Conservation (phyloP, 106 monocot genomes). For the Phalaenopsis equestris region DNA sequence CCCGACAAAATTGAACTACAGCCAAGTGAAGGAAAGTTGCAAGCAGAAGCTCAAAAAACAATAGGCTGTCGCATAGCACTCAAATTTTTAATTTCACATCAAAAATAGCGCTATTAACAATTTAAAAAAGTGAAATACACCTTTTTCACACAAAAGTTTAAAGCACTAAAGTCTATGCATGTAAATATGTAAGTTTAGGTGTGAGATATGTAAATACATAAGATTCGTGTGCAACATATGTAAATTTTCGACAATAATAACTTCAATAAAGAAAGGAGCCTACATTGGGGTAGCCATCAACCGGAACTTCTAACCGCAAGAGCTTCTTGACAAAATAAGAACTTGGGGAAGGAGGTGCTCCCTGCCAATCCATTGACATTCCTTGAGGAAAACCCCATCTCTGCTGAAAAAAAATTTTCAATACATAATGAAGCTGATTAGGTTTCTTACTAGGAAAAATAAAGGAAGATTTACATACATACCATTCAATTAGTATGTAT, state of each 20-base stretch:
- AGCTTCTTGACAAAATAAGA: slow-evolving; percentile 82
- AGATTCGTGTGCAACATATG: no score
- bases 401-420: slow-evolving; percentile 23
- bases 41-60: slow-evolving; percentile 1
- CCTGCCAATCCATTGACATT: slow-evolving; percentile 89
- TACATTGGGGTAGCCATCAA: slow-evolving; percentile 84
- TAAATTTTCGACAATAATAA: not conserved
- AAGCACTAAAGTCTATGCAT: no score
- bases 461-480: no score
- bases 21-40: not conserved
- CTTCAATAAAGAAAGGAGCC: not conserved
- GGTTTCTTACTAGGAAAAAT: not conserved
- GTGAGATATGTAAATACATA: no score
- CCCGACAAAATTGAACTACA: slow-evolving; percentile 97
- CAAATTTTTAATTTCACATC: no score
- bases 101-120: no score
- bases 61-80: no score
- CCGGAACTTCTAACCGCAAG: slow-evolving; percentile 87
- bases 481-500: no score
- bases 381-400: slow-evolving; percentile 56
- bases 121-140: no score
- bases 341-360: slow-evolving; percentile 64
- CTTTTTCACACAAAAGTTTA: no score
- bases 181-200: no score
- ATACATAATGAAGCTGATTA: not conserved